Base-by-base conservation (phyloP, 257 asterid species). In the Fraxinus pennsylvanica region DNA sequence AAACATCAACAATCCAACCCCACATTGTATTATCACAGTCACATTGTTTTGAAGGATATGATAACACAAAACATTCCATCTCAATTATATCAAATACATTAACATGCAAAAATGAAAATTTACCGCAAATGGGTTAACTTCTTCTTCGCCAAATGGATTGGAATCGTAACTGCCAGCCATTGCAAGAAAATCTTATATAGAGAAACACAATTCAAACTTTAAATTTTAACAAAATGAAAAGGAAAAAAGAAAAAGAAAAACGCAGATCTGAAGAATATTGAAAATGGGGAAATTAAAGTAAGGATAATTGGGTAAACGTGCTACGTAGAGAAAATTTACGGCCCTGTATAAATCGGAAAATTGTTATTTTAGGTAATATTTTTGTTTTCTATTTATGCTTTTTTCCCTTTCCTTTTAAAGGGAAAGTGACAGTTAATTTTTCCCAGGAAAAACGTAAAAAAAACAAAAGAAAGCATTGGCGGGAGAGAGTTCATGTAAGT, bases 121-220 rank as follows among this genome's bases (percentile, higher is more conserved):
- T 77, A 77, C 81, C 70, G 81, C 75, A 32, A 77, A 77, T 15
- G 81, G 81, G 25, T 77, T 69, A 41, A 75, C 57, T 69, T 77
- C 81, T 47, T 77, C 80, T 25, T 70, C 81, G n/a, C 50, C 79
- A 32, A 77, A 77, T n/a, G 81, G 81, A 77, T 77, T 57, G 75
- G 81, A 50, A 69, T 77, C 81, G 69, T 68, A 77, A 70, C 68
- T 30, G 22, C 75, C 39, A 19, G 81, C 54, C 81, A 77, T 77
- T 22, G 13, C 8, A 15, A 57, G 5, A 13, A 57, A 59, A 59
- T 21, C 32, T 59, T 59, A 22, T 22, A 59, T 29, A 7, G 9
- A 59, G 30, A 9, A 21, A 17, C 22, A 59, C 68, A 22, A 59
- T n/a, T 15, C 14, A 59, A 59, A n/a, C 68, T 29, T 21, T 21